Evolutionary conservation across 1,284 basidiomycete species (phyloP).

Genomic region (Sparassis latifolia): DNA sequence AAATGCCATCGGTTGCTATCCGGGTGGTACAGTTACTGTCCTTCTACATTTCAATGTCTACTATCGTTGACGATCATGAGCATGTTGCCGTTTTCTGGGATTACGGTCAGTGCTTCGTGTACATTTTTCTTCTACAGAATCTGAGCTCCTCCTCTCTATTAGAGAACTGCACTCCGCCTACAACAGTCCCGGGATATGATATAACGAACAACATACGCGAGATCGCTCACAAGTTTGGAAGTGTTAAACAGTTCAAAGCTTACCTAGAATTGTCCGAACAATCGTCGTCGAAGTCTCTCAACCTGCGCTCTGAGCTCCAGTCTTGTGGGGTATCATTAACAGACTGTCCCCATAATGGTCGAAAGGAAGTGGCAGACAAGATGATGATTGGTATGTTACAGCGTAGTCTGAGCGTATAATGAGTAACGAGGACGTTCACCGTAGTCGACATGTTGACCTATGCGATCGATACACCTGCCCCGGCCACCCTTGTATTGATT

Average conservation of each 20-base stretch:
- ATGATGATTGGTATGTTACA: slow-evolving; percentile 31
- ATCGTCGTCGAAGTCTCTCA: slow-evolving; percentile 22
- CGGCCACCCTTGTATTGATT: slow-evolving; percentile 47
- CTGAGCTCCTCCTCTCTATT: neutral
- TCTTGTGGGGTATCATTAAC: slow-evolving; percentile 33
- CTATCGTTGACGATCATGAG: slow-evolving; percentile 10
- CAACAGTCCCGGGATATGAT: slow-evolving; percentile 37
- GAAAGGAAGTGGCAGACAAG: slow-evolving; percentile 36
- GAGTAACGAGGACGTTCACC: neutral
- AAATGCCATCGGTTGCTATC: too few species aligned
- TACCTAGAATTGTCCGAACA: slow-evolving; percentile 40
- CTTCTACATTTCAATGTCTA: neutral
- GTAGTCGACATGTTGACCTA: slow-evolving; percentile 55
- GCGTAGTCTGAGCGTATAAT: slow-evolving; percentile 34
- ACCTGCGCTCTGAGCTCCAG: slow-evolving; percentile 43
- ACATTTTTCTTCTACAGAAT: neutral
- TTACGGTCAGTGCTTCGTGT: slow-evolving; percentile 37
- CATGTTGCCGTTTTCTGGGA: slow-evolving; percentile 59
- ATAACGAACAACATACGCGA: slow-evolving; percentile 24
- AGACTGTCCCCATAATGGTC: slow-evolving; percentile 39
- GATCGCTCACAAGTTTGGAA: slow-evolving; percentile 23
- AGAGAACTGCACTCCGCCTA: slow-evolving; percentile 51
- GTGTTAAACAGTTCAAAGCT: slow-evolving; percentile 35
- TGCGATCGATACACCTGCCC: slow-evolving; percentile 48
- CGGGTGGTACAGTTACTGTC: too few species aligned